phyloP scores from a whole-genome alignment of 2,329 filamentous ascomycete genomes.

The Fusarium burgessii region DNA sequence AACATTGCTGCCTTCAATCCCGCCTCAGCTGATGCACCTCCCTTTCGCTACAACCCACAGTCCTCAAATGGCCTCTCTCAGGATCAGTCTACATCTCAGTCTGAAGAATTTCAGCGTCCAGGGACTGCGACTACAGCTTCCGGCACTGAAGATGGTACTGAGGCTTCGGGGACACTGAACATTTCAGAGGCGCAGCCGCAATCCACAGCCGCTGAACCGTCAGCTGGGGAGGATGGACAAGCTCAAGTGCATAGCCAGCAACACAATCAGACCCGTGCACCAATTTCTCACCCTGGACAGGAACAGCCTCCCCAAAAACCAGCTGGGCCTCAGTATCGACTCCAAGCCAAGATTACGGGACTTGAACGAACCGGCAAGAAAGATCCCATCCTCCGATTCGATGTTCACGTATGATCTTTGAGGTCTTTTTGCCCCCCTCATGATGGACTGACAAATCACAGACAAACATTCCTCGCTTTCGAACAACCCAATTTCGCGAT shows the following conservation, averaged over 20 bases:
- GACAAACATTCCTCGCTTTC: slow-evolving; percentile 98
- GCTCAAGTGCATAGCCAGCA: slow-evolving; percentile 46
- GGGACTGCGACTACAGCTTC: slow-evolving; percentile 61
- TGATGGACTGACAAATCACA: slow-evolving; percentile 56
- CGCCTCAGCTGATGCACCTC: slow-evolving; percentile 54
- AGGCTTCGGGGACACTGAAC: slow-evolving; percentile 49
- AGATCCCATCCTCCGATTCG: slow-evolving; percentile 93
- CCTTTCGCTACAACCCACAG: slow-evolving; percentile 60
- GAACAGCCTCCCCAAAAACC: slow-evolving; percentile 66
- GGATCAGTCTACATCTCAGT: slow-evolving; percentile 50
- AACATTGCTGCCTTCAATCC: slow-evolving; percentile 58
- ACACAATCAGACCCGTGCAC: slow-evolving; percentile 39
- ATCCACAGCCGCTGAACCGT: slow-evolving; percentile 29
- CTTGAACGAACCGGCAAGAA: slow-evolving; percentile 95
- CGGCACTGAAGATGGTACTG: slow-evolving; percentile 56
- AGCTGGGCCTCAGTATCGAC: slow-evolving; percentile 78
- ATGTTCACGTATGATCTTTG: slow-evolving; percentile 80
- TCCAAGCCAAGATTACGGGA: slow-evolving; percentile 95
- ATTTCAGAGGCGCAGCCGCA: slow-evolving; percentile 34
- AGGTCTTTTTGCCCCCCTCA: background rate
- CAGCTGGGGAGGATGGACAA: slow-evolving; percentile 26
- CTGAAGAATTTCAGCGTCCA: slow-evolving; percentile 59
- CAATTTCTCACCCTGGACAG: slow-evolving; percentile 46
- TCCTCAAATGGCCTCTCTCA: slow-evolving; percentile 58
- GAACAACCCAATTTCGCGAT: slow-evolving; percentile 98